phyloP scores from a whole-genome alignment of 306 rosid genomes.

The Corylus heterophylla region DNA sequence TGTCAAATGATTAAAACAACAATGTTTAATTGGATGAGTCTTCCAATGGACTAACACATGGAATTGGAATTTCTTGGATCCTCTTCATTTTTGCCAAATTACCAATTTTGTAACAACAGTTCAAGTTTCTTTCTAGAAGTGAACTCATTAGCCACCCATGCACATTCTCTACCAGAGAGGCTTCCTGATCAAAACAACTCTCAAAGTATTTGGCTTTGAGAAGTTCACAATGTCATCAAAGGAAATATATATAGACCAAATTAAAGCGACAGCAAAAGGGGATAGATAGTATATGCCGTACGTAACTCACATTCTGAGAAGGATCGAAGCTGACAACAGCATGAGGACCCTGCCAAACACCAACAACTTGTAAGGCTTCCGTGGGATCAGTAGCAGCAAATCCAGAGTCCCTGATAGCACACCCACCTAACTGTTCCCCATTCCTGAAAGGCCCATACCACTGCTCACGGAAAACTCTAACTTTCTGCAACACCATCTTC shows the following conservation, averaged over 20 bases:
- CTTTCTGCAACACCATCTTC: slow-evolving; percentile 47
- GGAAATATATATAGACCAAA: too few relatives aligned
- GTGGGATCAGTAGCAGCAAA: slow-evolving; percentile 73
- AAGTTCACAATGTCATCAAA: neutral
- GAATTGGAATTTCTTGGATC: neutral
- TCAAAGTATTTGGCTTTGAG: slow-evolving; percentile 4
- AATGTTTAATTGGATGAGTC: neutral
- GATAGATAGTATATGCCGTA: neutral
- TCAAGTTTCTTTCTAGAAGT: neutral
- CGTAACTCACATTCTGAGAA: slow-evolving; percentile 53
- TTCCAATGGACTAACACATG: neutral
- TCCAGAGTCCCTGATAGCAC: slow-evolving; percentile 83
- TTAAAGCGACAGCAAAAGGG: too few relatives aligned
- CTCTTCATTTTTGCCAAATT: neutral
- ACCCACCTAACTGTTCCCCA: slow-evolving; percentile 96
- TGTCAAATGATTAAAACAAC: neutral
- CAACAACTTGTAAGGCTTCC: slow-evolving; percentile 66
- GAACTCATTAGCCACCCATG: too few relatives aligned
- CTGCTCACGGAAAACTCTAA: slow-evolving; percentile 77
- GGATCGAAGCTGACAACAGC: slow-evolving; percentile 46
- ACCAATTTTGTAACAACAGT: neutral
- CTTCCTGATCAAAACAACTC: neutral
- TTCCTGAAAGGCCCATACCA: slow-evolving; percentile 99
- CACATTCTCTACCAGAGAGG: too few relatives aligned
- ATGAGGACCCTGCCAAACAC: slow-evolving; percentile 68